Evolutionary conservation across 345 rosid genomes (phyloP).

Genomic region (Physaria fendleri): DNA sequence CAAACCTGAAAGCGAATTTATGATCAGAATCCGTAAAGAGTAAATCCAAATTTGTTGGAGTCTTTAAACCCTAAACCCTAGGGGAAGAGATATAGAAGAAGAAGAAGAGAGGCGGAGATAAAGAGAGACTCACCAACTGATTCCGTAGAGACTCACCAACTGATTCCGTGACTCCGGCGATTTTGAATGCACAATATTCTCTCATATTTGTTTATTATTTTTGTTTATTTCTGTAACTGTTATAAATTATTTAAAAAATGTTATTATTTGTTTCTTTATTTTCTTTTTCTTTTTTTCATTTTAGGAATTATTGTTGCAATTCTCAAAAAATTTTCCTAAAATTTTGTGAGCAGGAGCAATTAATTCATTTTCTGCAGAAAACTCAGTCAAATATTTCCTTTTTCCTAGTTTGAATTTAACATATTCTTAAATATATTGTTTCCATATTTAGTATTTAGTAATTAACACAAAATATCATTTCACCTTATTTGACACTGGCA

Average conservation of each 20-base stretch:
- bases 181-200: too few species aligned
- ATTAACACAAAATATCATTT: neutral
- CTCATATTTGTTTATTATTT: neutral
- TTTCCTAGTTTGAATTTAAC: neutral
- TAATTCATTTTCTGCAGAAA: neutral
- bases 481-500: neutral
- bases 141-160: conserved; percentile 6
- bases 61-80: conserved; percentile 30
- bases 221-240: neutral
- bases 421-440: neutral
- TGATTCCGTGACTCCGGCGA: too few species aligned
- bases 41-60: conserved; percentile 14
- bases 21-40: conserved; percentile 5
- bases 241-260: too few species aligned
- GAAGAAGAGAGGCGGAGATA: neutral
- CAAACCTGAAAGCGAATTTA: neutral
- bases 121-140: conserved; percentile 16
- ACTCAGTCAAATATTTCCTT: neutral
- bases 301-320: neutral
- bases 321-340: neutral
- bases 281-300: neutral
- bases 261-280: neutral
- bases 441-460: neutral
- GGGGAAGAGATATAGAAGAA: neutral
- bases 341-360: neutral